phyloP scores from a whole-genome alignment of 441 rosid species.

The Mallotus japonicus region DNA sequence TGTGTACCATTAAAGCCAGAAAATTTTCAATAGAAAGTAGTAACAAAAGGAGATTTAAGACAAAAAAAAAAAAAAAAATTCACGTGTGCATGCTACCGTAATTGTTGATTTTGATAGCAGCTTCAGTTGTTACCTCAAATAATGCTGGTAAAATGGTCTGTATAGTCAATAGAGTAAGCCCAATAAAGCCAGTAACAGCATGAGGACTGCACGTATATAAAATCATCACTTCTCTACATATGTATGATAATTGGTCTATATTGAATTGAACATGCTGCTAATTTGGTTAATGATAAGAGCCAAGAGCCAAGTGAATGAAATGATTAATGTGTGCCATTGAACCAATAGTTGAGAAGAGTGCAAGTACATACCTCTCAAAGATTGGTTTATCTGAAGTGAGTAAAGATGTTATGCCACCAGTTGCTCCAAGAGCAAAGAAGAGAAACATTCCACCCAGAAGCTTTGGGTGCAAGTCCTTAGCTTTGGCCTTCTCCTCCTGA shows the following conservation, averaged over 20 bases:
- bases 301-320: not conserved
- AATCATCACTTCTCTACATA: too few relatives aligned
- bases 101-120: not conserved
- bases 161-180: conserved; percentile 67
- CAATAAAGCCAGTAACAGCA: conserved; percentile 76
- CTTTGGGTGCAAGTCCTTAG: conserved; percentile 90
- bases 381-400: conserved; percentile 84
- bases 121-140: conserved; percentile 57
- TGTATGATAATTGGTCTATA: too few relatives aligned
- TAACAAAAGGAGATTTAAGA: too few relatives aligned
- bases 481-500: conserved; percentile 87
- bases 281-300: too few relatives aligned
- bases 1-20: conserved; percentile 22
- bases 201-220: conserved; percentile 63
- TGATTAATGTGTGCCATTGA: not conserved
- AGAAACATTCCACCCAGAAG: conserved; percentile 87
- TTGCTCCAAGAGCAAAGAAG: conserved; percentile 91
- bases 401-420: conserved; percentile 82
- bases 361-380: conserved; percentile 52
- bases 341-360: not conserved
- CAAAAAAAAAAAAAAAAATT: not conserved
- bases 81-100: not conserved
- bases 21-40: not conserved
- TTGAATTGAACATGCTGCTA: too few relatives aligned
- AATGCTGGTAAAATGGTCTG: conserved; percentile 69